phyloP scores from a whole-genome alignment of 768 basidiomycete genomes.

The Gelatoporia subvermispora region DNA sequence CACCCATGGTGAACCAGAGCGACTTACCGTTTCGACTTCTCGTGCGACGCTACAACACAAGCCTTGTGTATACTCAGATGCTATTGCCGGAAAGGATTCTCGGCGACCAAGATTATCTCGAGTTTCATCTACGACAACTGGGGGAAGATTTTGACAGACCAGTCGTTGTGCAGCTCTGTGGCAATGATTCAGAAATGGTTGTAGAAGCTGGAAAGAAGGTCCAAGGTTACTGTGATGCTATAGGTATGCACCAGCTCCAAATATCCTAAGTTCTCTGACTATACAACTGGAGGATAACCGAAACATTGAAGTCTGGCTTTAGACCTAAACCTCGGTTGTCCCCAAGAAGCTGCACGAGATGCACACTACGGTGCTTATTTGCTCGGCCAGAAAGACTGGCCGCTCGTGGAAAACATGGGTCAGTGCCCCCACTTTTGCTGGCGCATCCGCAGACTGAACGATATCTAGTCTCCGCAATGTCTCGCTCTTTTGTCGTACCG shows the following conservation, averaged over 20 bases:
- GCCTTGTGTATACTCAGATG: constrained; percentile 76
- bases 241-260: constrained; percentile 42
- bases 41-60: constrained; percentile 57
- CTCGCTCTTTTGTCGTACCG: constrained; percentile 57
- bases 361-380: constrained; percentile 74
- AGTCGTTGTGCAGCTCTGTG: constrained; percentile 70
- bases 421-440: constrained; percentile 10
- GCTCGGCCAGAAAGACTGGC: constrained; percentile 71
- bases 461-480: constrained; percentile 56
- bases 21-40: constrained; percentile 71
- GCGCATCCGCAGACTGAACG: not conserved
- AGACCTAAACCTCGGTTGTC: constrained; percentile 84
- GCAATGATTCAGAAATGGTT: constrained; percentile 60
- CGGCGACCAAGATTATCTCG: constrained; percentile 59
- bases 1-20: constrained; percentile 79
- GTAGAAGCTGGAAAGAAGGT: constrained; percentile 58
- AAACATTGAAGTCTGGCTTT: constrained; percentile 9
- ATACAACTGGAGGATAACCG: too few species aligned
- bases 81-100: constrained; percentile 57
- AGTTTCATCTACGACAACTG: constrained; percentile 58
- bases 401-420: constrained; percentile 62
- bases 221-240: constrained; percentile 58
- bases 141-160: constrained; percentile 33
- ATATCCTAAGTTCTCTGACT: not conserved
- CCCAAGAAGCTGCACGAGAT: constrained; percentile 62